Conservation (phyloP, 2,329 filamentous ascomycete genomes). For the Monosporascus sp. region DNA sequence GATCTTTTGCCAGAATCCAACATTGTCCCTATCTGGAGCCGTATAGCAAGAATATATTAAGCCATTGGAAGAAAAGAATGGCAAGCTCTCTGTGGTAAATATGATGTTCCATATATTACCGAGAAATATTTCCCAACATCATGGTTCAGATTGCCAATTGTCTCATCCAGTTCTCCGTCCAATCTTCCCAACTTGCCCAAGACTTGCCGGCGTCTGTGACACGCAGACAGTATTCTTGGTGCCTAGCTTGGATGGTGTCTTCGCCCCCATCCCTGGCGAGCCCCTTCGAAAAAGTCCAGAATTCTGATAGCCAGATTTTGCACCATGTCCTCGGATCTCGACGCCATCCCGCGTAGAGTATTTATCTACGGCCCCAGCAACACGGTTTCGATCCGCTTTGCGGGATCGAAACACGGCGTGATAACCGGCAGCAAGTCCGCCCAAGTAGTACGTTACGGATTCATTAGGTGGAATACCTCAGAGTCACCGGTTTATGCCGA, state of each 20-base stretch:
- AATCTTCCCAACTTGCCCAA: constrained; percentile 4
- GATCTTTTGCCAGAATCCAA: too few relatives aligned
- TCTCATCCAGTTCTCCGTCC: constrained; percentile 13
- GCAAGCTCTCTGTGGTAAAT: background rate
- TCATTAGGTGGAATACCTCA: constrained; percentile 12
- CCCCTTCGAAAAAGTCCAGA: constrained; percentile 9
- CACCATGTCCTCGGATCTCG: constrained; percentile 1
- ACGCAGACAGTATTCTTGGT: constrained; percentile 1
- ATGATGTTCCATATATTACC: too few relatives aligned
- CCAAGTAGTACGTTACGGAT: constrained; percentile 13
- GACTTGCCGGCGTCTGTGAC: constrained; percentile 4
- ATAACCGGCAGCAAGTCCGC: constrained; percentile 5
- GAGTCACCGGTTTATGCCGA: background rate
- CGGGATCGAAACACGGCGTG: background rate
- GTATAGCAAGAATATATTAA: too few relatives aligned
- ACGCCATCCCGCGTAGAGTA: constrained; percentile 10
- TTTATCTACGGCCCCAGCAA: constrained; percentile 9
- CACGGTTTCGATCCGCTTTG: constrained; percentile 6
- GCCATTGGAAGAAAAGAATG: background rate
- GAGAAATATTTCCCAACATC: background rate
- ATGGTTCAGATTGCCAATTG: constrained; percentile 9
- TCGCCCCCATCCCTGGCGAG: background rate
- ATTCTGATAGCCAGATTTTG: constrained; percentile 10
- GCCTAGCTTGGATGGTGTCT: background rate
- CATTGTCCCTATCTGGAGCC: too few relatives aligned